Evolutionary conservation across 2,329 filamentous ascomycete species (phyloP), one percentile per base, ranked within the genome.

Genomic region (Fusarium luffae): DNA sequence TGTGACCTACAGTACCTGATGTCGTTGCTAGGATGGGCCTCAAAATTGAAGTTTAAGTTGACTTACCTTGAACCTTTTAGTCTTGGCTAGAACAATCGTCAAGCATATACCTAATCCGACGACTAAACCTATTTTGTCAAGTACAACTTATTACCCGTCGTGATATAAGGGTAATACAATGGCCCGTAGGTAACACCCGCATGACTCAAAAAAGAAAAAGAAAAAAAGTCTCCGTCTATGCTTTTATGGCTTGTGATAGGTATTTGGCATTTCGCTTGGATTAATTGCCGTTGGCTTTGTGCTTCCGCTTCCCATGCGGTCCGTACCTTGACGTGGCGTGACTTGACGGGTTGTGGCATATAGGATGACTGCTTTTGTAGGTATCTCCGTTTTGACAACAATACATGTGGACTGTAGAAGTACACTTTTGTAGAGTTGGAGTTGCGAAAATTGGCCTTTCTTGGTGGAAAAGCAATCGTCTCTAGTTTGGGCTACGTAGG

Each of bases 1-100:
- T 74, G 72, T 74, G 72, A 74, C 43, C 46, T 23, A 40, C 28
- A 30, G 28, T 30, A 30, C 30, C 37, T 56, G 42, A 41, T 37
- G 16, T 21, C 32, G n/a, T 19, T 52, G 23, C 49, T 42, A 40
- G 58, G 62, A 52, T 59, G 55, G 51, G 41, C 43, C 47, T 42
- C 49, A 32, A 30, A 25, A 50, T 23, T 23, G 30, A 48, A 48
- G 44, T 49, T 37, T 56, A 32, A 56, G 37, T 25, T 46, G 40
- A 46, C 27, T 54, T 32, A 23, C 25, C 12, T 54, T 52, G 27
- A 44, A 14, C 28, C 25, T 23, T 23, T 7, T 43, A 44, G 16
- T n/a, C 47, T 50, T 50, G 47, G 21, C 48, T 52, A 52, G 19
- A 28, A 41, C 32, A 25, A 25, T 34, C 18, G 34, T 37, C 34